Evolutionary conservation across 2,329 filamentous ascomycete genomes (phyloP).

Genomic region (Diaporthe sp.): DNA sequence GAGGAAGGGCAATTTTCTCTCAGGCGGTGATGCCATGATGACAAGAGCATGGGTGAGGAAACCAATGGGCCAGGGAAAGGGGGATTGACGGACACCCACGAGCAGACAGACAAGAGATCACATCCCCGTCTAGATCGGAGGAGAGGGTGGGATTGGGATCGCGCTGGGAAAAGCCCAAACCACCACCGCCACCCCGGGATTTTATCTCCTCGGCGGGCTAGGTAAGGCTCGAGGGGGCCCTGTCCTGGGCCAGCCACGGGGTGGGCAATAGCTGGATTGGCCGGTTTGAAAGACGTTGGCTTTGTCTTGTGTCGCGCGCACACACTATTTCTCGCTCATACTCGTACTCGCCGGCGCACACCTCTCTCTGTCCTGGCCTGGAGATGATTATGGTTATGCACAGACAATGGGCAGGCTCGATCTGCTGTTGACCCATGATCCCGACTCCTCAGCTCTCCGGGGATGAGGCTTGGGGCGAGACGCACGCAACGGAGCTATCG

Average conservation of each 20-base stretch:
- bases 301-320: background rate
- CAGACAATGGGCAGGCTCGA: slow-evolving; percentile 19
- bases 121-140: slow-evolving; percentile 11
- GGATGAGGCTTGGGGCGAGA: slow-evolving; percentile 19
- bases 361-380: background rate
- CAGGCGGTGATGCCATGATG: slow-evolving; percentile 20
- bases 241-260: background rate
- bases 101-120: slow-evolving; percentile 2
- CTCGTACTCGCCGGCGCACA: background rate
- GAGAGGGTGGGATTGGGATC: slow-evolving; percentile 34
- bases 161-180: slow-evolving; percentile 26
- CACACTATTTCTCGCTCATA: background rate
- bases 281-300: background rate
- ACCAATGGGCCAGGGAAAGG: background rate
- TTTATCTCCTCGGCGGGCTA: slow-evolving; percentile 24
- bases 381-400: slow-evolving; percentile 10
- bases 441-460: background rate
- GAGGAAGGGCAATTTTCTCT: background rate
- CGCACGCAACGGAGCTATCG: slow-evolving; percentile 4
- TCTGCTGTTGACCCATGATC: slow-evolving; percentile 27
- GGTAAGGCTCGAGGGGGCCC: slow-evolving; percentile 16
- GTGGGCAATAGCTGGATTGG: slow-evolving; percentile 17
- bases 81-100: background rate
- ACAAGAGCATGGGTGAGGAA: background rate
- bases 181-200: background rate